Percentiles rank a stretch among this genome's conserved stretches.
Conservation (phyloP, 257 asterid species). For the Solanum verrucosum region DNA sequence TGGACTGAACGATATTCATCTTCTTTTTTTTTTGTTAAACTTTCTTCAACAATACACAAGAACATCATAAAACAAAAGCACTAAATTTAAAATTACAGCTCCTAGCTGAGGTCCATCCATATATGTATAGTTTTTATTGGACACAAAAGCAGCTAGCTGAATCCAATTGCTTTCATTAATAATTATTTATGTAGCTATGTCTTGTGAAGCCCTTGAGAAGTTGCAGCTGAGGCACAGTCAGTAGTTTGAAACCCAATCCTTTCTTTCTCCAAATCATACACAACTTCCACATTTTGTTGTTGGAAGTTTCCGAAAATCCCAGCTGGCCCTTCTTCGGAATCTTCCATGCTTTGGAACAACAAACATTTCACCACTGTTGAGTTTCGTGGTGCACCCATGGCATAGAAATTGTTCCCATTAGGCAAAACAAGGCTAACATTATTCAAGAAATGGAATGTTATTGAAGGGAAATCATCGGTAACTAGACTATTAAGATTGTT, state of each 20-base stretch:
- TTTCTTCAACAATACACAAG: neutral
- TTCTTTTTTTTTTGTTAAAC: neutral
- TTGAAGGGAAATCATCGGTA: conserved; percentile 34
- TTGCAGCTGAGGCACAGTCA: conserved; percentile 47
- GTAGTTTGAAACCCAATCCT: conserved; percentile 52
- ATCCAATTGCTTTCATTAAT: neutral
- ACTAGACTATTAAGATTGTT: conserved; percentile 11
- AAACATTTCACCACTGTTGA: conserved; percentile 49
- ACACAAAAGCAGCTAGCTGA: neutral
- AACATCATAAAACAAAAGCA: neutral
- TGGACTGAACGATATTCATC: neutral
- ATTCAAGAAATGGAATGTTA: conserved; percentile 54
- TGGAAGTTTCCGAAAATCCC: conserved; percentile 73
- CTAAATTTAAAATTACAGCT: neutral
- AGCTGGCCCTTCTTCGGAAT: conserved; percentile 41
- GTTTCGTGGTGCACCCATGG: conserved; percentile 51
- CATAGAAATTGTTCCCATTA: conserved; percentile 43
- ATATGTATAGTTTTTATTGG: neutral
- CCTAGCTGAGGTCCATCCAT: neutral
- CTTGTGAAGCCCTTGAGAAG: conserved; percentile 31
- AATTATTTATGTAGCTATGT: neutral
- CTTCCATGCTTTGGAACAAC: conserved; percentile 56
- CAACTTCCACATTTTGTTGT: conserved; percentile 69
- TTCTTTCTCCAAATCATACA: conserved; percentile 63
- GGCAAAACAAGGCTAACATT: conserved; percentile 46